Percentiles rank a stretch among this genome's conserved stretches.
phyloP scores from a whole-genome alignment of 257 asterid species.

The Fraxinus quadrangulata region DNA sequence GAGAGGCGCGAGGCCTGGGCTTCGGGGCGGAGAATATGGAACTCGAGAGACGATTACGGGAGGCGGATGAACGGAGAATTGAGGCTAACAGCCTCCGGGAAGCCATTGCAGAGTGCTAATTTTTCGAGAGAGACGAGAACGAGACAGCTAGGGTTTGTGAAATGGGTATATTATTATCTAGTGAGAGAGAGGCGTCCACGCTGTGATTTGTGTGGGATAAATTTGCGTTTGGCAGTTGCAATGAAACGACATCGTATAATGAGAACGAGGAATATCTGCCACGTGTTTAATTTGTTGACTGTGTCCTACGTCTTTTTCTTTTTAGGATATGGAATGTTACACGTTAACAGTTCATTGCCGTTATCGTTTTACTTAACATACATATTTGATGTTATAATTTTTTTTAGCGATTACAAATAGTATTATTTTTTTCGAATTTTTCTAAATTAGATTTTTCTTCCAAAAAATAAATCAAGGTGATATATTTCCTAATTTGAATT shows the following conservation, averaged over 20 bases:
- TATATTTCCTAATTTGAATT: too few species aligned
- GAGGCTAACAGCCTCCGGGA: slow-evolving; percentile 59
- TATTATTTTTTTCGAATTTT: too few species aligned
- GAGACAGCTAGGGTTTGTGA: slow-evolving; percentile 27
- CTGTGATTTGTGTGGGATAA: neutral
- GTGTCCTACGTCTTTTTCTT: neutral
- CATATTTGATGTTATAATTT: too few species aligned
- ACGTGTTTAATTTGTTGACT: neutral
- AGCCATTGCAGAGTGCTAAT: slow-evolving; percentile 41
- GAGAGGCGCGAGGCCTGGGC: slow-evolving; percentile 32
- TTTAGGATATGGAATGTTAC: accelerated
- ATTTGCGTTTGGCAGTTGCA: neutral
- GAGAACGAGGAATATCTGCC: neutral
- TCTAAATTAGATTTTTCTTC: too few species aligned
- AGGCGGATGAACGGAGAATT: slow-evolving; percentile 44
- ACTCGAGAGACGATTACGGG: slow-evolving; percentile 27
- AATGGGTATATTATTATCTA: neutral
- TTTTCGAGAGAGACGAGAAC: slow-evolving; percentile 24
- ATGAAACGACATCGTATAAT: neutral
- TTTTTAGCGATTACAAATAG: too few species aligned
- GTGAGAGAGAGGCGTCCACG: neutral
- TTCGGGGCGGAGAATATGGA: slow-evolving; percentile 25
- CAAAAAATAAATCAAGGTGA: too few species aligned
- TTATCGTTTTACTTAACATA: too few species aligned
- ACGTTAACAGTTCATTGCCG: too few species aligned